phyloP scores from a whole-genome alignment of 2,329 filamentous ascomycete species.

The Neofusicoccum umdonicola region DNA sequence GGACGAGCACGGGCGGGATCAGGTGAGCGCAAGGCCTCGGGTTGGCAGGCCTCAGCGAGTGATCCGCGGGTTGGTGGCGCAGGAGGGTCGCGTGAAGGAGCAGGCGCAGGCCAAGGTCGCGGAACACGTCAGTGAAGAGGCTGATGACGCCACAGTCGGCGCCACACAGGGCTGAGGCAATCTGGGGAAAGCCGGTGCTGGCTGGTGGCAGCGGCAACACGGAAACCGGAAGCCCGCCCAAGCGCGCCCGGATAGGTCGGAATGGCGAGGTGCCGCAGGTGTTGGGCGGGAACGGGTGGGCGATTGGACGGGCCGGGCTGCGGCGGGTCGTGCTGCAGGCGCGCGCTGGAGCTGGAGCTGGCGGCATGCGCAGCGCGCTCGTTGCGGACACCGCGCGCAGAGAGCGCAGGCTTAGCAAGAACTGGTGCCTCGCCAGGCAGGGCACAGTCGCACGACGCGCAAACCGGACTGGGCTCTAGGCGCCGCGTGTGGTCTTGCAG shows the following conservation, averaged over 20 bases:
- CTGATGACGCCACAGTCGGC: background rate
- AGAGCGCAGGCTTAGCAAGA: background rate
- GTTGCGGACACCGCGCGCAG: background rate
- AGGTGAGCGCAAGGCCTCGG: background rate
- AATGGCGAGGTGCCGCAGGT: background rate
- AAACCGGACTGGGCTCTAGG: background rate
- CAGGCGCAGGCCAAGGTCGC: background rate
- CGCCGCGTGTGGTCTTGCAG: background rate
- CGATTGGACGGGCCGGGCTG: background rate
- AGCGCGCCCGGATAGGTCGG: slow-evolving; percentile 3
- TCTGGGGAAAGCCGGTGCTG: background rate
- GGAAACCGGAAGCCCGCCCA: background rate
- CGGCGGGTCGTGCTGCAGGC: background rate
- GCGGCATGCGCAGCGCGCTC: background rate
- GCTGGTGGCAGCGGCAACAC: background rate
- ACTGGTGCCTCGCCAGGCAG: background rate
- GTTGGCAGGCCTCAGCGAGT: background rate
- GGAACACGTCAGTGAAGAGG: slow-evolving; percentile 6
- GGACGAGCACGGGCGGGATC: background rate
- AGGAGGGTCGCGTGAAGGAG: background rate
- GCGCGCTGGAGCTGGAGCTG: background rate
- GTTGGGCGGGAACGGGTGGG: background rate
- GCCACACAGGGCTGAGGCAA: slow-evolving; percentile 9
- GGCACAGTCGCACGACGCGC: slow-evolving; percentile 1
- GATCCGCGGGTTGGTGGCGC: background rate